A percentile compares a stretch with the other conserved stretches of the same genome.
These are phyloP conservation scores for Rubus idaeus DNA, from an alignment of 306 rosid species.

Conservation along the genomic window DNA sequence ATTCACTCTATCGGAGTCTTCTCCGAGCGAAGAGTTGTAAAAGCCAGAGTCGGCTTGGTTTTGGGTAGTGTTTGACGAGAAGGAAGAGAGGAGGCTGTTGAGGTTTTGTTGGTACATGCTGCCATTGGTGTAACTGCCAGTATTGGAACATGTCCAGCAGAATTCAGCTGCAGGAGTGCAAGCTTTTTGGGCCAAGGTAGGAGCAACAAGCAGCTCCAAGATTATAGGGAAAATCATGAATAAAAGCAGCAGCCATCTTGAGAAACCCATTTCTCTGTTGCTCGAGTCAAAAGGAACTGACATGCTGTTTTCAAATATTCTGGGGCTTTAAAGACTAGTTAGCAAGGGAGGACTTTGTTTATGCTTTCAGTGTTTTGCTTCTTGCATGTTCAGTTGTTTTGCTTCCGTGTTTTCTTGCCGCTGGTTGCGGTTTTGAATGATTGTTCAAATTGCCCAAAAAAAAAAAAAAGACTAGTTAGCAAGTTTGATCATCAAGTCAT, in stretches of 20 bases:
- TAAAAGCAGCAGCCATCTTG: background rate
- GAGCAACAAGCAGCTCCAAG: background rate
- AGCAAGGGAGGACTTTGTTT: too few species aligned
- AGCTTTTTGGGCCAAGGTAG: background rate
- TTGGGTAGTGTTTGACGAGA: background rate
- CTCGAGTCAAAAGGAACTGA: too few species aligned
- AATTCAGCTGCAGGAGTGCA: background rate
- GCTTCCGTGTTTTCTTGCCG: too few species aligned
- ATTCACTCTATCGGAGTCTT: constrained; percentile 5
- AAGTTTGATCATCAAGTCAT: too few species aligned
- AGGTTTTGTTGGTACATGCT: background rate
- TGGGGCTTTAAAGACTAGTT: too few species aligned
- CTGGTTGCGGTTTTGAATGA: too few species aligned
- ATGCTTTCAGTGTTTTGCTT: too few species aligned
- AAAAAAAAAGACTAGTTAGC: too few species aligned
- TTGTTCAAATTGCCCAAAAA: too few species aligned
- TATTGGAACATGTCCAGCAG: background rate
- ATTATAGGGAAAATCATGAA: too few species aligned
- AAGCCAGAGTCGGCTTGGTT: constrained; percentile 6
- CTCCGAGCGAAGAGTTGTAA: background rate
- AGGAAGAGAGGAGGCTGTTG: background rate
- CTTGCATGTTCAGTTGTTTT: too few species aligned
- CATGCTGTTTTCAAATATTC: too few species aligned
- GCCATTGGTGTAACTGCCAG: background rate
- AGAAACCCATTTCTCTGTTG: background rate